These are phyloP conservation scores for Tricharina praecox DNA, from an alignment of 495 filamentous ascomycete species.

Conservation along the genomic window DNA sequence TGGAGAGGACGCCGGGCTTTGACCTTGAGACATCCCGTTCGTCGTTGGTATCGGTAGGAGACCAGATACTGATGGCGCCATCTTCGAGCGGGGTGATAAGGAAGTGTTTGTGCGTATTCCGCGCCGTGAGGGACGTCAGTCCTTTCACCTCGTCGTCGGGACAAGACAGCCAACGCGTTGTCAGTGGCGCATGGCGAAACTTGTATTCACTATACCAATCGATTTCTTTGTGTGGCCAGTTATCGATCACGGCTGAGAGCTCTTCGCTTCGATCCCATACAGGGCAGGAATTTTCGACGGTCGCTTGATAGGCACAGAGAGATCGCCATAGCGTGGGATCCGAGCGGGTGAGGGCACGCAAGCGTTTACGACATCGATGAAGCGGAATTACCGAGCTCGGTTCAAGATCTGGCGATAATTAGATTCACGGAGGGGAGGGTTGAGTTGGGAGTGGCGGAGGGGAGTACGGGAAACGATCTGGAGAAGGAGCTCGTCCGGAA, in stretches of 20 bases:
- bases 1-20: background rate
- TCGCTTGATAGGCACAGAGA: constrained; percentile 17
- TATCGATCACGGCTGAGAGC: background rate
- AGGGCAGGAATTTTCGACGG: constrained; percentile 9
- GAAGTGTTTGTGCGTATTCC: constrained; percentile 14
- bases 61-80: constrained; percentile 10
- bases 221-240: constrained; percentile 5
- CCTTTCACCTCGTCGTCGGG: constrained; percentile 21
- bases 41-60: background rate
- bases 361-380: constrained; percentile 17
- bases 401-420: constrained; percentile 15
- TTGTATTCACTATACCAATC: constrained; percentile 26
- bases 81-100: constrained; percentile 20
- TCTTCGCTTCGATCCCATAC: constrained; percentile 11
- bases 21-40: background rate
- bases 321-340: constrained; percentile 21
- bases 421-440: background rate
- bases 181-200: constrained; percentile 21
- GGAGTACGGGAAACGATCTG: constrained; percentile 21
- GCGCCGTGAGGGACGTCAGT: constrained; percentile 2
- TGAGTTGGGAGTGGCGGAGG: background rate
- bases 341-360: constrained; percentile 19
- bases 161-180: constrained; percentile 20
- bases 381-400: constrained; percentile 19
- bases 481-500: constrained; percentile 23